Evolutionary conservation across 106 monocot species (phyloP).

Genomic region (Posidonia australis): DNA sequence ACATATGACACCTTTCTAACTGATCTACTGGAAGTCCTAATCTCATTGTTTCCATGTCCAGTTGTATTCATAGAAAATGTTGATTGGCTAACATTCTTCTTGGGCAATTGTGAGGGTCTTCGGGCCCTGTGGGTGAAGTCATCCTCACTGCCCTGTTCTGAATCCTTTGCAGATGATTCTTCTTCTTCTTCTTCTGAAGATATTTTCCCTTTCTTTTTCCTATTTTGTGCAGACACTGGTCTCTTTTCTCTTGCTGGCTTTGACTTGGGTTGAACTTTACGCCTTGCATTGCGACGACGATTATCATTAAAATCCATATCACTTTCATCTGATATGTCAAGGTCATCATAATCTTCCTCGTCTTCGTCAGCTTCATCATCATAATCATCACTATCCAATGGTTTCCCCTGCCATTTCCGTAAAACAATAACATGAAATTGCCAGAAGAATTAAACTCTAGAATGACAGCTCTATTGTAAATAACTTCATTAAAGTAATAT

Average conservation of each 20-base stretch:
- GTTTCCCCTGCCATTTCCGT: slow-evolving; percentile 36
- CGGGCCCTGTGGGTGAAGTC: slow-evolving; percentile 36
- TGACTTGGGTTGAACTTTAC: slow-evolving; percentile 28
- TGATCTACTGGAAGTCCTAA: slow-evolving; percentile 72
- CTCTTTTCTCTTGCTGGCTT: slow-evolving; percentile 45
- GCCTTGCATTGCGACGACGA: slow-evolving; percentile 11
- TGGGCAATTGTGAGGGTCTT: slow-evolving; percentile 28
- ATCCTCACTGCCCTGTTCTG: slow-evolving; percentile 53
- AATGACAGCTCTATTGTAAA: too few species aligned
- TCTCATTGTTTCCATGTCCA: slow-evolving; percentile 33
- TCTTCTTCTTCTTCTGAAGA: slow-evolving; percentile 53
- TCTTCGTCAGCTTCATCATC: slow-evolving; percentile 54
- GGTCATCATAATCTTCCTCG: slow-evolving; percentile 32
- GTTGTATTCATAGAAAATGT: slow-evolving; percentile 14
- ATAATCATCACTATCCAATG: slow-evolving; percentile 70
- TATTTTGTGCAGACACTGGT: slow-evolving; percentile 20
- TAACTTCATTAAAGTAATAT: too few species aligned
- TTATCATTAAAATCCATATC: slow-evolving; percentile 41
- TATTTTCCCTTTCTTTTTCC: slow-evolving; percentile 42
- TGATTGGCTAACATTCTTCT: slow-evolving; percentile 24
- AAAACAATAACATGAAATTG: not conserved
- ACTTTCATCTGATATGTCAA: slow-evolving; percentile 62
- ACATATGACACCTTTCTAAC: slow-evolving; percentile 91
- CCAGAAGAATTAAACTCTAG: too few species aligned
- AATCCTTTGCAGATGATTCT: slow-evolving; percentile 47